A percentile compares a stretch with the other conserved stretches of the same genome.
phyloP scores from a whole-genome alignment of 179 eudicot species.

The Spinacia oleracea region DNA sequence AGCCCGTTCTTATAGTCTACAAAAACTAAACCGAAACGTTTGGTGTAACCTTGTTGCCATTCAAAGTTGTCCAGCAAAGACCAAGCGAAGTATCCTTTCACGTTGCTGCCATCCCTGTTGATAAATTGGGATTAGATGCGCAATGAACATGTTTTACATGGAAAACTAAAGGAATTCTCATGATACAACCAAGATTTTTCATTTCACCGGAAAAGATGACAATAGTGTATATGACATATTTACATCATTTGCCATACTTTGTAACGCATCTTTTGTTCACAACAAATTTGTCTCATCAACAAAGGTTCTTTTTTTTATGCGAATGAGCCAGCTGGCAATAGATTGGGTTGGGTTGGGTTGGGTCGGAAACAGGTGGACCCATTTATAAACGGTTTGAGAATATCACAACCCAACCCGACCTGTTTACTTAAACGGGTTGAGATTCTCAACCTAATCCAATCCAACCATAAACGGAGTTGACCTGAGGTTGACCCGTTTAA shows the following conservation, averaged over 20 bases:
- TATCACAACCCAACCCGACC: too few species aligned
- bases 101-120: slow-evolving; percentile 66
- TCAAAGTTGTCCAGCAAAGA: slow-evolving; percentile 77
- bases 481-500: too few species aligned
- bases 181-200: background rate
- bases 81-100: slow-evolving; percentile 82
- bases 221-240: background rate
- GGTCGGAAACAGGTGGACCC: too few species aligned
- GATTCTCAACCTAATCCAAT: too few species aligned
- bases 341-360: too few species aligned
- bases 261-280: background rate
- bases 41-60: slow-evolving; percentile 71
- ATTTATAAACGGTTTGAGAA: too few species aligned
- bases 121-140: slow-evolving; percentile 6
- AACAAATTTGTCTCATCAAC: background rate
- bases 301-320: too few species aligned
- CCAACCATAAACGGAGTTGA: too few species aligned
- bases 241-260: background rate
- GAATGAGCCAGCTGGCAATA: too few species aligned
- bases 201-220: background rate
- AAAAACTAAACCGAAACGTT: slow-evolving; percentile 64
- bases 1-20: slow-evolving; percentile 78
- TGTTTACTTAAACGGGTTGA: too few species aligned
- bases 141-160: background rate
- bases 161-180: background rate